Base-by-base conservation (phyloP, 495 filamentous ascomycete genomes). In the Podospora comata region DNA sequence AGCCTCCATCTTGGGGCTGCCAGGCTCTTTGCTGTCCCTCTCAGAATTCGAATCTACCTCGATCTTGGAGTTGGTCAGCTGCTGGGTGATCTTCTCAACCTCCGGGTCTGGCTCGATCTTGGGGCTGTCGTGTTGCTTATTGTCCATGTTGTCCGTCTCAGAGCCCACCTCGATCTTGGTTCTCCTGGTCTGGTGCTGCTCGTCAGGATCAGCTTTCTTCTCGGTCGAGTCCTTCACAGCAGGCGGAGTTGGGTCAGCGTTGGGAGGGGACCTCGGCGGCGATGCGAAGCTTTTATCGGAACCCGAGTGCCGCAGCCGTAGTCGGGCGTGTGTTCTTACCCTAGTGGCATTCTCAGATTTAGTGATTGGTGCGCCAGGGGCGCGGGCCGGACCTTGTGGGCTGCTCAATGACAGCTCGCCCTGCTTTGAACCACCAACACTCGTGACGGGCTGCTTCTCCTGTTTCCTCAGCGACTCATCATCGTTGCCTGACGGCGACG, bases 331-430 rank as follows among this genome's bases (percentile, higher is more conserved):
- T 34, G 32, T 58, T 48, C 53, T 65, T 20, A 68, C 30, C 54
- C 70, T 58, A 58, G n/a, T 71, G 63, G 55, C 57, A 13, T 68
- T 64, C 26, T 71, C 70, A 68, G 70, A 32, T 66, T 71, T 64
- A 39, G 58, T 28, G 70, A 53, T 68, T 53, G 27, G 1, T 34
- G 62, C 26, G 58, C 66, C 53, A 39, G 66, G 66, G 62, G 23
- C 28, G 26, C 30, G 66, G 60, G 39, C 7, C 66, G 70, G 66
- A 71, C 70, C 70, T 71, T 71, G 60, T 66, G 66, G 20, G 54
- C 69, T 65, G 32, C 65, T 60, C 28, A 61, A 67, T 67, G 34
- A 18, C 54, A 57, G 20, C 54, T 71, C 69, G 65, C 65, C 23
- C 55, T 55, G 64, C 53, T 62, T 48, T 9, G 65, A 5, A 23